These are phyloP conservation scores for Leccinum pachyderme DNA, from an alignment of 1,284 basidiomycete genomes.

Conservation along the genomic window DNA sequence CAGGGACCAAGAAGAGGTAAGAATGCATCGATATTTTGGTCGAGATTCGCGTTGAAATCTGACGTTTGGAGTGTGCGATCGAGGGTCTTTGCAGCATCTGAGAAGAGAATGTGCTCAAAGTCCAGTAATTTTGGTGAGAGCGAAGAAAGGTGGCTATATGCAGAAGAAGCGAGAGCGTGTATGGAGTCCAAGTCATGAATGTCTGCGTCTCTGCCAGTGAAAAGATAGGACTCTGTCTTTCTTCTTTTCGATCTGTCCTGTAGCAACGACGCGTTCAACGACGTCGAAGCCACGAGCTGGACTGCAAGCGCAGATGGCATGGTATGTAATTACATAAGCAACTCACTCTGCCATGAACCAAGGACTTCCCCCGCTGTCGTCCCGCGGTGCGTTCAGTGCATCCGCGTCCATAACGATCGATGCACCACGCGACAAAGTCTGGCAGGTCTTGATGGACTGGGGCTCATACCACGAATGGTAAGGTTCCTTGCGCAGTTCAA, in stretches of 20 bases:
- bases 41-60: conserved; percentile 63
- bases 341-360: neutral
- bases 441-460: conserved; percentile 37
- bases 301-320: conserved; percentile 78
- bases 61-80: conserved; percentile 82
- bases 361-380: conserved; percentile 24
- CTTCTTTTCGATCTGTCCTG: conserved; percentile 63
- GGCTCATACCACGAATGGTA: conserved; percentile 34
- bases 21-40: conserved; percentile 61
- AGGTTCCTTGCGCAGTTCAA: neutral
- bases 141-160: conserved; percentile 73
- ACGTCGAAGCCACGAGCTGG: conserved; percentile 81
- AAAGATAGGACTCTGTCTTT: conserved; percentile 77
- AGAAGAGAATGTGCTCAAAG: conserved; percentile 81
- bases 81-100: conserved; percentile 69
- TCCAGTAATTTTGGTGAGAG: conserved; percentile 54
- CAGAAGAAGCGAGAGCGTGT: conserved; percentile 80
- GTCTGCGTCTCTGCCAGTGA: conserved; percentile 77
- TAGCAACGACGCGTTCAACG: conserved; percentile 77
- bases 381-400: conserved; percentile 26
- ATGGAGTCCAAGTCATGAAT: conserved; percentile 87
- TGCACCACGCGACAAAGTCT: conserved; percentile 35
- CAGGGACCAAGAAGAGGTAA: conserved; percentile 76
- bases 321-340: conserved; percentile 12
- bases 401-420: conserved; percentile 32